These are phyloP conservation scores for Avena insularis DNA, from an alignment of 176 grass and related monocot species.

Conservation along the genomic window DNA sequence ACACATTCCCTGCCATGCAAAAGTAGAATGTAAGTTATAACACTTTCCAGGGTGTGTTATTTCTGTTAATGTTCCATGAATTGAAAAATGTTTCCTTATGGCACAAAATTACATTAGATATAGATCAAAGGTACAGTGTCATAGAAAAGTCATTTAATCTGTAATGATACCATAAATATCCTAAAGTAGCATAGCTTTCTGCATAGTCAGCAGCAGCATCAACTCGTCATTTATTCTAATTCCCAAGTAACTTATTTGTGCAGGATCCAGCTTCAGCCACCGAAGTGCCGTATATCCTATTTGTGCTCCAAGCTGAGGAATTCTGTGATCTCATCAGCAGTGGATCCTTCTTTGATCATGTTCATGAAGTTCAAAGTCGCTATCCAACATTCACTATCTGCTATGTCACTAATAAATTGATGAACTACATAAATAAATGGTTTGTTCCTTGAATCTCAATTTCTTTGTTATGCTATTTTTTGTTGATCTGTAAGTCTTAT, in stretches of 20 bases:
- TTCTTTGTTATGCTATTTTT: neutral
- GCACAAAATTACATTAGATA: neutral
- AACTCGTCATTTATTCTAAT: slow-evolving; percentile 18
- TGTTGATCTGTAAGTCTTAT: neutral
- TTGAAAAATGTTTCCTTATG: neutral
- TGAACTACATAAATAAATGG: slow-evolving; percentile 81
- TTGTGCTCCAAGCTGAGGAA: slow-evolving; percentile 87
- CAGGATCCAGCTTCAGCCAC: slow-evolving; percentile 51
- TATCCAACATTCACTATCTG: slow-evolving; percentile 78
- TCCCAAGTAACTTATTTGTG: slow-evolving; percentile 30
- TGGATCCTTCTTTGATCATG: slow-evolving; percentile 47
- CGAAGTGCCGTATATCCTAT: slow-evolving; percentile 67
- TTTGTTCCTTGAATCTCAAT: slow-evolving; percentile 39
- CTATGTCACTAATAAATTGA: slow-evolving; percentile 75
- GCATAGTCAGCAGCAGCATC: neutral
- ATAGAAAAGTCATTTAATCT: neutral
- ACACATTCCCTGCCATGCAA: neutral
- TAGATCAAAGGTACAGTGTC: neutral
- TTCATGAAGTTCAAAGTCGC: slow-evolving; percentile 50
- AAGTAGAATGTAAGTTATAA: neutral
- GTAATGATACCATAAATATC: neutral
- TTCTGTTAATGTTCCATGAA: slow-evolving; percentile 14
- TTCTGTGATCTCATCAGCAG: slow-evolving; percentile 72
- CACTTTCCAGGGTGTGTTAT: neutral
- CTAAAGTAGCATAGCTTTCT: slow-evolving; percentile 29